Percentiles rank a stretch among this genome's conserved stretches.
Evolutionary conservation across 768 basidiomycete species (phyloP).

Genomic region (Amylocystis lapponica): DNA sequence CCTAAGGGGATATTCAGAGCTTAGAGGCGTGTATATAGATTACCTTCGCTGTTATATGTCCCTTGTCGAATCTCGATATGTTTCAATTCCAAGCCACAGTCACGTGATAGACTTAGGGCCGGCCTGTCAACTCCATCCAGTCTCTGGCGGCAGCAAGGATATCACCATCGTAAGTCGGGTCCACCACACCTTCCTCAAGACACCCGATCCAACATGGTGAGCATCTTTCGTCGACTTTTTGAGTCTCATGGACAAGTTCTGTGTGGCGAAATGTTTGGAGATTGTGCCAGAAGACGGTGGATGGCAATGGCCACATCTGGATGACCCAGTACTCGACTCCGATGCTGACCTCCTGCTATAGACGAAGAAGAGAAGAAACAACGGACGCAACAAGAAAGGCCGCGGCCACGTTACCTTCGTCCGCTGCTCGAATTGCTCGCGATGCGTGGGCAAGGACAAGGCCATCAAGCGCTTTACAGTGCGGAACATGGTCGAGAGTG

Average conservation of each 20-base stretch:
- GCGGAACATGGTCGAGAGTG: slow-evolving; percentile 99
- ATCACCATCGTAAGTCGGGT: slow-evolving; percentile 7
- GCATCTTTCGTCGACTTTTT: slow-evolving; percentile 15
- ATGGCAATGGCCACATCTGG: slow-evolving; percentile 22
- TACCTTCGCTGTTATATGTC: too few species aligned
- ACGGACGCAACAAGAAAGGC: slow-evolving; percentile 98
- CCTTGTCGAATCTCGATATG: too few species aligned
- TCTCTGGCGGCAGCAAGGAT: too few species aligned
- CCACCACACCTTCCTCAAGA: slow-evolving; percentile 19
- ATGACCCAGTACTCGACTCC: slow-evolving; percentile 13
- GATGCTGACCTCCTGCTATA: slow-evolving; percentile 30
- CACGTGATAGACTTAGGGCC: too few species aligned
- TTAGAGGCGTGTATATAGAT: too few species aligned
- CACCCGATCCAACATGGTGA: slow-evolving; percentile 33
- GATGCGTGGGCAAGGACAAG: slow-evolving; percentile 98
- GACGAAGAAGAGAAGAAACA: slow-evolving; percentile 99
- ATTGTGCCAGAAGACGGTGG: slow-evolving; percentile 19
- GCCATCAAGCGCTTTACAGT: slow-evolving; percentile 99
- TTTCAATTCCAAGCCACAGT: too few species aligned
- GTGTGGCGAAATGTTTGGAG: slow-evolving; percentile 8
- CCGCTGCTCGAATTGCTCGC: slow-evolving; percentile 99
- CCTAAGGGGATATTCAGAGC: too few species aligned
- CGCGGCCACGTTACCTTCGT: slow-evolving; percentile 94
- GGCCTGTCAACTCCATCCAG: too few species aligned
- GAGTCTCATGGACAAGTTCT: slow-evolving; percentile 3